Evolutionary conservation across 257 asterid species (phyloP).

Genomic region (Plantago elongata): DNA sequence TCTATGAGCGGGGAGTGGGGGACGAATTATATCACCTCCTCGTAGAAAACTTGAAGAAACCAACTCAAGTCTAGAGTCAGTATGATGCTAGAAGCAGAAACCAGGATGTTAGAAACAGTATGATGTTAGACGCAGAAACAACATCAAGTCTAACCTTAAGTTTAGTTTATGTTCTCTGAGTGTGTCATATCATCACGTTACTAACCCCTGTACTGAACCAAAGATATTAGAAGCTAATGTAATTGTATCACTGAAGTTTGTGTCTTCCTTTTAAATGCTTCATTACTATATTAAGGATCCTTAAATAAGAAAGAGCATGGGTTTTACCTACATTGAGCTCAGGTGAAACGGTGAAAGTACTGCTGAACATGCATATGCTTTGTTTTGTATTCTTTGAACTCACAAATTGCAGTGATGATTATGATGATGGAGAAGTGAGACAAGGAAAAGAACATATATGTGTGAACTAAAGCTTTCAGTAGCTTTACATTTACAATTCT

Average conservation of each 20-base stretch:
- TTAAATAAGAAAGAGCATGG: no score
- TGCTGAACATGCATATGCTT: no score
- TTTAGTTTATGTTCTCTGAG: background rate
- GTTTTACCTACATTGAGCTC: background rate
- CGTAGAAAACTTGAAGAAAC: no score
- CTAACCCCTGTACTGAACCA: no score
- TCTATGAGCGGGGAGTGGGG: slow-evolving; percentile 2
- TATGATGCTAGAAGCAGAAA: no score
- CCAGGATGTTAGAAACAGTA: background rate
- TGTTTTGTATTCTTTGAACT: background rate
- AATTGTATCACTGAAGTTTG: background rate
- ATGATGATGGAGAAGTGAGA: background rate
- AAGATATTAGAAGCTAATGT: slow-evolving; percentile 7
- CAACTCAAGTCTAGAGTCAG: no score
- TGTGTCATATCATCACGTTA: background rate
- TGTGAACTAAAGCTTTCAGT: background rate
- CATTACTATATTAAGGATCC: background rate
- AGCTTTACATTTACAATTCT: background rate
- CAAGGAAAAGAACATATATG: background rate
- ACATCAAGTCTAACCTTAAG: no score
- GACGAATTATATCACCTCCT: background rate
- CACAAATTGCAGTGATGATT: background rate
- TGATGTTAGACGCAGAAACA: background rate
- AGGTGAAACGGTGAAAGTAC: background rate
- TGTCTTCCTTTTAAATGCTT: background rate